Evolutionary conservation across 2,329 filamentous ascomycete species (phyloP).

Genomic region (Calycina herbarum): DNA sequence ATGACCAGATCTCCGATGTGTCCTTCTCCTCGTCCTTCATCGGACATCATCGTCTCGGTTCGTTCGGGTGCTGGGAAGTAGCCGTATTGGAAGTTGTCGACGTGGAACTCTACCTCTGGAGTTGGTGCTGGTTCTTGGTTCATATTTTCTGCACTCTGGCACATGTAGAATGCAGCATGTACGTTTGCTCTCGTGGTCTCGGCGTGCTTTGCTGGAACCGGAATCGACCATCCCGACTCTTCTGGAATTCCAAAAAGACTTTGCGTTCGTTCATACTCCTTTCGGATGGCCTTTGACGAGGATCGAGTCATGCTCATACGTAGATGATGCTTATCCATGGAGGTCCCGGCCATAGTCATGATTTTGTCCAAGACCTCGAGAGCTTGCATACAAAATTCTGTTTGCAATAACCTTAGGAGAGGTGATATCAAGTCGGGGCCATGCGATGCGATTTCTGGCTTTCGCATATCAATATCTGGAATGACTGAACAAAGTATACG

Average conservation of each 20-base stretch:
- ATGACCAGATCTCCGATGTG: constrained; percentile 82
- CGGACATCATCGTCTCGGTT: constrained; percentile 90
- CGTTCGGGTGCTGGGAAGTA: constrained; percentile 68
- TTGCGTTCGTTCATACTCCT: constrained; percentile 92
- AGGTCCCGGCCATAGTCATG: constrained; percentile 87
- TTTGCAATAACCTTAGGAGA: constrained; percentile 82
- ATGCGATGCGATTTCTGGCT: constrained; percentile 83
- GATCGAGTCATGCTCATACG: constrained; percentile 97
- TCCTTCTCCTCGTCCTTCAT: constrained; percentile 63
- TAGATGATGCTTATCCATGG: constrained; percentile 91
- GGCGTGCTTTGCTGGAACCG: constrained; percentile 86
- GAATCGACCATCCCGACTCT: constrained; percentile 93
- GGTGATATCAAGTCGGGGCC: constrained; percentile 95
- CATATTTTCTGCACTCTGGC: constrained; percentile 65
- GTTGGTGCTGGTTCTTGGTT: constrained; percentile 64
- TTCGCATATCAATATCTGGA: constrained; percentile 89
- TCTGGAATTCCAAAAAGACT: constrained; percentile 97
- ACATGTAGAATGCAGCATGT: constrained; percentile 94
- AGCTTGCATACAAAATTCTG: constrained; percentile 90
- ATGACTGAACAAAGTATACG: constrained; percentile 82
- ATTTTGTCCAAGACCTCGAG: constrained; percentile 91
- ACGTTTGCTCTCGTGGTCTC: constrained; percentile 86
- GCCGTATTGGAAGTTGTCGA: constrained; percentile 68
- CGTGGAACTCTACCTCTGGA: constrained; percentile 86
- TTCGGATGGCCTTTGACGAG: constrained; percentile 80